Evolutionary conservation across 2,329 filamentous ascomycete species (phyloP), one percentile per base, ranked within the genome.

Genomic region (Pseudogymnoascus sp.): DNA sequence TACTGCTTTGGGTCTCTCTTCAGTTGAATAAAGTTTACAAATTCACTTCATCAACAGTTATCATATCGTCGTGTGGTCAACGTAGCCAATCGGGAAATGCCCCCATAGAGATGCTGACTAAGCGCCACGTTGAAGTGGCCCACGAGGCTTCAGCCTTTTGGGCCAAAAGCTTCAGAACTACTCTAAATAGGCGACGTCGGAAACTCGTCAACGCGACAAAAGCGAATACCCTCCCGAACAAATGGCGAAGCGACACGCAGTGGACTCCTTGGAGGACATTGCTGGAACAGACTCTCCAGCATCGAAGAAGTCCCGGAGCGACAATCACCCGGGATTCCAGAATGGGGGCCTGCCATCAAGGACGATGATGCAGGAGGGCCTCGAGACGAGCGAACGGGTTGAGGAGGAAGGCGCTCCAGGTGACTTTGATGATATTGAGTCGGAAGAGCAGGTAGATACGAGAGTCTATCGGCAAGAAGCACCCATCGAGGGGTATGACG

Each of bases 401-500:
- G 61, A 67, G 9, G 61, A 63, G 25, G 69, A 70, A 11, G 70
- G 64, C 6, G 65, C 68, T 5, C 66, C 63, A 7, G 66, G 66
- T 3, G 67, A 63, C 4, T 69, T 70, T 22, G 70, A 71, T 9
- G 67, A 70, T 3, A 68, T 67, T 11, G 65, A 64, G 8, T 66
- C 69, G 22, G 74, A 72, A 6, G 75, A 73, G 71, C 63, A 60
- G 34, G 50, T 63, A 32, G 64, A 62, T 18, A 35, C 72, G 39
- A 58, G 20, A 25, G 18, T 79, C 18, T 78, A 79, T 66, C 85
- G 90, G 65, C 91, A 96, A 73, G 79, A 80, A 58, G 90, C 88
- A 47, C 91, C 93, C 14, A 84, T 89, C 34, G 89, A 89, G 72
- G 93, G 93, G 64, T 99, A 97, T 77, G 87, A 89, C 69, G 93